Base-by-base conservation (phyloP, 345 rosid species). In the Acer negundo region DNA sequence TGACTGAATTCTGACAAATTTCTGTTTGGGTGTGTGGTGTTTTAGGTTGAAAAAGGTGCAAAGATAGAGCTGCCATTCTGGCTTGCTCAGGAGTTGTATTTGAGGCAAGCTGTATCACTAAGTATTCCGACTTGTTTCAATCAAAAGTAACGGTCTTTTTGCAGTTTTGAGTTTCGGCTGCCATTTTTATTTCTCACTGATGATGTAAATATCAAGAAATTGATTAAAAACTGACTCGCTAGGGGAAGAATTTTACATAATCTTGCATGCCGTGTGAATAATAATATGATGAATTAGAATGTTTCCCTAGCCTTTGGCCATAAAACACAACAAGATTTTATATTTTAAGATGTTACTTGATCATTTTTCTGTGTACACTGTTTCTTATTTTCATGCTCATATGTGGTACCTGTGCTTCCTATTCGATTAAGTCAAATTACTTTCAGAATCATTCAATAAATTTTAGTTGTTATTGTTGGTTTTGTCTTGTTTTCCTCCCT, bases 21-120 rank as follows among this genome's bases (percentile, higher is more conserved):
- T 10, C 24, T 11, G 23, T 42, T 11, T 69, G 62, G 67, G 12
- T 51, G 72, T 46, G 38, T 23, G 70, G 55, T 79, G 47, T 6
- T 77, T 66, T 46, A 95, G 98, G 92, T 84, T 69, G 93, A 92
- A 53, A 90, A 87, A 86, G 97, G 97, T 2, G 84, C 97, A 9
- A 93, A 89, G 80, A 81, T 86, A 0, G 98, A 92, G 89, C 70
- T 93, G 40, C 98, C 93, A 17, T 85, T 92, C 69, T 93, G 99
- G 98, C 95, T 95, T 79, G 92, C 96, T 63, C 86, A 82, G 16
- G 98, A 90, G 80, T 81, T 95, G 77, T 77, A 86, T 80, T 70
- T 84, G 83, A 87, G 97, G 75, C 90, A 95, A 82, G 92, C 90
- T 67, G 86, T 83, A 20, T 75, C 92, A n/a, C 83, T 89, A 12